A percentile compares a stretch with the other conserved stretches of the same genome.
Evolutionary conservation across 1,284 basidiomycete genomes (phyloP).

Genomic region (Farysia itapuensis): DNA sequence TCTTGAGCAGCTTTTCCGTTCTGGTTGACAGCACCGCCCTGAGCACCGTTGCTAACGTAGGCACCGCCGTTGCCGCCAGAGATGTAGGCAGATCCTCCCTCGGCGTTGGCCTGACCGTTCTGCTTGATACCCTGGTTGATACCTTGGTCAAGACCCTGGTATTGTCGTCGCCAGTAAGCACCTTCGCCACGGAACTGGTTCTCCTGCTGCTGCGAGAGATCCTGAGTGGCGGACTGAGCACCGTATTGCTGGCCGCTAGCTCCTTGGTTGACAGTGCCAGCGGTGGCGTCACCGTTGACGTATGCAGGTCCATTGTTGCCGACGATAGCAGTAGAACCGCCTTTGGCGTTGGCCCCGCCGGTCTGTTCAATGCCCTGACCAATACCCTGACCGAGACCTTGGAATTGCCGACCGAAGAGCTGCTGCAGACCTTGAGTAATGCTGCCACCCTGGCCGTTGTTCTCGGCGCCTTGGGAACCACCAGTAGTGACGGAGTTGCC

Average conservation of each 20-base stretch:
- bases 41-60: constrained; percentile 13
- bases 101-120: constrained; percentile 13
- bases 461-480: too few relatives aligned
- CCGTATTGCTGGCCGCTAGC: constrained; percentile 11
- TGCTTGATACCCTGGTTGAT: constrained; percentile 25
- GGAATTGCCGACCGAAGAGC: constrained; percentile 17
- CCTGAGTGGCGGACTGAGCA: constrained; percentile 25
- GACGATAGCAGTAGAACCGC: constrained; percentile 13
- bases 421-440: constrained; percentile 15
- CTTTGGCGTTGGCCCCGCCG: constrained; percentile 13
- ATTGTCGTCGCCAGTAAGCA: constrained; percentile 4
- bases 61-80: constrained; percentile 11
- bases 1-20: constrained; percentile 16
- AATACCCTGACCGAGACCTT: constrained; percentile 23
- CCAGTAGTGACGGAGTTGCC: too few relatives aligned
- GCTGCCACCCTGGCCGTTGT: too few relatives aligned
- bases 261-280: constrained; percentile 12
- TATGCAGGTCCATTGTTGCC: constrained; percentile 13
- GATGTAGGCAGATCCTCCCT: constrained; percentile 20
- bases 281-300: constrained; percentile 13
- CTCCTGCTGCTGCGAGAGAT: constrained; percentile 4
- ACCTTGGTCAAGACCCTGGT: constrained; percentile 16
- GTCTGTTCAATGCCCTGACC: constrained; percentile 19
- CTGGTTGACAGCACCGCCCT: constrained; percentile 13
- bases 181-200: constrained; percentile 20